phyloP scores from a whole-genome alignment of 768 basidiomycete genomes.

The Hebeloma cylindrosporum region DNA sequence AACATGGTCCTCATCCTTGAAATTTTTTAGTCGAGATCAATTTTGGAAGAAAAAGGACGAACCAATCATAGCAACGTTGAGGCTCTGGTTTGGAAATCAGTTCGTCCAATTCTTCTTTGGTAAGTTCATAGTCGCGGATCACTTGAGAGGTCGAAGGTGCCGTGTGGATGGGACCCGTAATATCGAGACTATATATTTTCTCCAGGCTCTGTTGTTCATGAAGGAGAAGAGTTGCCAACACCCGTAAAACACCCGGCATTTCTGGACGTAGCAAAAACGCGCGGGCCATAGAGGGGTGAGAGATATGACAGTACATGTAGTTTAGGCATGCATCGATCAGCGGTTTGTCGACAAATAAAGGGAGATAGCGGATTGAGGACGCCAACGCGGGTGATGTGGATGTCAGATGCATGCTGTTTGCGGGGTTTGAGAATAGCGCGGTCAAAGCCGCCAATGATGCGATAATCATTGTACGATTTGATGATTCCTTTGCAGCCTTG shows the following conservation, averaged over 20 bases:
- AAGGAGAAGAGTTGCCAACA: conserved; percentile 67
- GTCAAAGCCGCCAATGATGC: conserved; percentile 60
- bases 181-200: conserved; percentile 61
- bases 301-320: conserved; percentile 74
- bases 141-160: conserved; percentile 50
- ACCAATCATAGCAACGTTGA: conserved; percentile 84
- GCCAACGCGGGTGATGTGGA: conserved; percentile 58
- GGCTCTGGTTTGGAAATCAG: conserved; percentile 67
- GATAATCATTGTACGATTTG: conserved; percentile 77
- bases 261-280: conserved; percentile 71
- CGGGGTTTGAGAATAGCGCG: conserved; percentile 58
- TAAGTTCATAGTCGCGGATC: conserved; percentile 64
- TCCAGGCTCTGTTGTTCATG: conserved; percentile 61
- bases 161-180: conserved; percentile 59
- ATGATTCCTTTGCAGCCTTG: conserved; percentile 52
- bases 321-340: conserved; percentile 73
- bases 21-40: conserved; percentile 1
- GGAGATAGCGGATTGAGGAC: conserved; percentile 69
- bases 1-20: conserved; percentile 92
- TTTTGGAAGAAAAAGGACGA: conserved; percentile 16
- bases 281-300: conserved; percentile 72
- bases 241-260: conserved; percentile 67
- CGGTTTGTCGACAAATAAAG: conserved; percentile 66
- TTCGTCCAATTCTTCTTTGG: conserved; percentile 63
- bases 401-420: conserved; percentile 54